Evolutionary conservation across 2,329 filamentous ascomycete genomes (phyloP).

Genomic region (Blastomyces gilchristii): DNA sequence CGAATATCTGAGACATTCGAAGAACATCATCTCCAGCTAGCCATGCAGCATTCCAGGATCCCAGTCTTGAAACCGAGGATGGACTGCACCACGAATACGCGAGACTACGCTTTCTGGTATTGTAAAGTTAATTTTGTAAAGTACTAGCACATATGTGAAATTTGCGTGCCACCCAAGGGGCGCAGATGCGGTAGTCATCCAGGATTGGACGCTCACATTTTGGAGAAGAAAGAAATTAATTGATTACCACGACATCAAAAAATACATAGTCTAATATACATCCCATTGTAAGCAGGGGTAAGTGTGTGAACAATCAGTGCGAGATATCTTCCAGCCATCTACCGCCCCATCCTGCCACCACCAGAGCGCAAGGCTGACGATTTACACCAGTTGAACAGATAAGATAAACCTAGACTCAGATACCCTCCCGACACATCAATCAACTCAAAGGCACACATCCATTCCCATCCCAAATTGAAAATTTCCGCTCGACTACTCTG

Average conservation of each 20-base stretch:
- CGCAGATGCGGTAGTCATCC: background rate
- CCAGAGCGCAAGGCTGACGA: background rate
- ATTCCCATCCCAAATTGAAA: background rate
- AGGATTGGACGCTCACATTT: background rate
- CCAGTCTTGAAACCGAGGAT: background rate
- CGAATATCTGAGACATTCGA: background rate
- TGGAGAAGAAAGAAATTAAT: background rate
- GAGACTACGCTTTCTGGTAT: background rate
- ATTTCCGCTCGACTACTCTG: constrained; percentile 10
- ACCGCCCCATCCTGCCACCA: background rate
- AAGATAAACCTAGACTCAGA: background rate
- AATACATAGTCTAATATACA: constrained; percentile 4
- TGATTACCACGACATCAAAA: background rate
- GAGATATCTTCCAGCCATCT: background rate
- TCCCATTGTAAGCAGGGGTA: background rate
- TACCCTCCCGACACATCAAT: background rate
- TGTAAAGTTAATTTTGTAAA: background rate
- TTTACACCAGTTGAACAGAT: background rate
- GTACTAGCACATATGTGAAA: background rate
- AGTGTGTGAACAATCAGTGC: background rate
- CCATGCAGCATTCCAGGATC: background rate
- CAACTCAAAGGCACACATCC: background rate
- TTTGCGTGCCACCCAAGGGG: background rate
- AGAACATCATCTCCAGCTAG: background rate
- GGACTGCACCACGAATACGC: background rate